These are phyloP conservation scores for Botrytis cinerea DNA, from an alignment of 2,329 filamentous ascomycete genomes.

Conservation along the genomic window DNA sequence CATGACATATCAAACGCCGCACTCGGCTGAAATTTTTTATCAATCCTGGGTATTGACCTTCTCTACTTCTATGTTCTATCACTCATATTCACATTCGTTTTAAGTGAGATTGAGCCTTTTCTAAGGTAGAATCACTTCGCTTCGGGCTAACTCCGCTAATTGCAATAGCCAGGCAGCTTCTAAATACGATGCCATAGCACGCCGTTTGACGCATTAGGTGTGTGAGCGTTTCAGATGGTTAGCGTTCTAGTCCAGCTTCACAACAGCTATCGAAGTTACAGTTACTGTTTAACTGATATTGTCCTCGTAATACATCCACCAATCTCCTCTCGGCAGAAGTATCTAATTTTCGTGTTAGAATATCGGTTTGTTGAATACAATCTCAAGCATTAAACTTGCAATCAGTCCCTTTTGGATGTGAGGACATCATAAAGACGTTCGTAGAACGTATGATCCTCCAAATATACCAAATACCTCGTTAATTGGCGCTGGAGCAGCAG, in stretches of 20 bases:
- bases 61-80: not conserved
- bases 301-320: not conserved
- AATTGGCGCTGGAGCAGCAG: no score
- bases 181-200: not conserved
- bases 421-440: no score
- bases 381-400: not conserved
- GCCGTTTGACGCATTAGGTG: not conserved
- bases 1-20: not conserved
- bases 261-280: not conserved
- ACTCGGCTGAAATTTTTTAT: not conserved
- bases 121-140: not conserved
- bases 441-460: no score
- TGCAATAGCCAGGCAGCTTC: not conserved
- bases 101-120: not conserved
- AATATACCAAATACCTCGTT: no score
- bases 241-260: not conserved
- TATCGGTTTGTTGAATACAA: not conserved
- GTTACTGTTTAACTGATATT: rapidly evolving
- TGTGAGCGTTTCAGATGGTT: not conserved
- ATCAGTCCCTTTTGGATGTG: constrained; percentile 16
- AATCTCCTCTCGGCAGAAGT: not conserved
- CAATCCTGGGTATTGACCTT: not conserved
- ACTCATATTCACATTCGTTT: not conserved
- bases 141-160: not conserved
- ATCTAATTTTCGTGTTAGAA: not conserved